Base-by-base conservation (phyloP, 805 yeast genomes). In the Kodamaea laetipori region DNA sequence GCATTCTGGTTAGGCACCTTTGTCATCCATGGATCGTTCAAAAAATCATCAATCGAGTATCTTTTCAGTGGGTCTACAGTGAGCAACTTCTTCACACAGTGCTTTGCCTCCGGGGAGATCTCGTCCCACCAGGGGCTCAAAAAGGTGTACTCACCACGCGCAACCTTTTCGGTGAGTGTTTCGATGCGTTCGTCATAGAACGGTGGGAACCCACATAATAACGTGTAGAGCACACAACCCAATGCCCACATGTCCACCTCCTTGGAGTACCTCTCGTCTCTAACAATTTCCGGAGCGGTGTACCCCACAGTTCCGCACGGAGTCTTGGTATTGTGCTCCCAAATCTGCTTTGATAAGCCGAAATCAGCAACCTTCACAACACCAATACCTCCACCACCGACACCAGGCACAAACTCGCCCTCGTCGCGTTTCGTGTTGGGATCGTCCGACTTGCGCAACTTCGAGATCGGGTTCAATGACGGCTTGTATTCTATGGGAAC, bases 251-350 rank as follows among this genome's bases (percentile, higher is more conserved):
- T 88, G 62, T 94, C 99, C 27, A 94, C 99, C 50, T 90, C 85
- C 69, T 87, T 89, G 1, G 96, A 86, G 60, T 94, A 94, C 37
- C 82, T 76, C 68, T 90, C 95, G 63, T 94, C 98, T 51, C 85
- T 82, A 31, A 94, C 98, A 54, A 94, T 92, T 64, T 94, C 99
- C 0, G 99, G 99, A 0, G 99, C 99, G 2, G 98, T 92, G 59
- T 94, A 94, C 3, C 98, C 98, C 12, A 94, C 97, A 1, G 99
- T 94, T 40, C 99, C 99, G 67, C 99, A 94, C 0, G 99, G 99
- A 0, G 99, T 94, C 75, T 89, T 88, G 16, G 97, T 87, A 55
- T 86, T 86, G 38, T 83, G 78, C 56, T 85, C 87, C 82, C 90
- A 85, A 24, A 92, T 81, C 58, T 90, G 87, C 64, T 94, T 94